Evolutionary conservation across 176 grass and related monocot genomes (phyloP).

Genomic region (Carex cristatella): DNA sequence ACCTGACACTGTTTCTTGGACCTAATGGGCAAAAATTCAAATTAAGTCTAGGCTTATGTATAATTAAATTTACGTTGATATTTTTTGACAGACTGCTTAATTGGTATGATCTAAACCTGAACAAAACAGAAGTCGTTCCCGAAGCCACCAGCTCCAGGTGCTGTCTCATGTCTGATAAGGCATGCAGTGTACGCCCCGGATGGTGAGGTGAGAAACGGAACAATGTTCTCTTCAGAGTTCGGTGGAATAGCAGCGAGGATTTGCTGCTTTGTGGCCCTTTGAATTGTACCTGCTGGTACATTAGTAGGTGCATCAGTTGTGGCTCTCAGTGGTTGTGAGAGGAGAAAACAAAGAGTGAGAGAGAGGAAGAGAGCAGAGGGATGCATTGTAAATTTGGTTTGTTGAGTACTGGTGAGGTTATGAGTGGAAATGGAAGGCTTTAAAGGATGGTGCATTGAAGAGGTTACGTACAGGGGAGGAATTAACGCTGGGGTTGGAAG

Average conservation of each 20-base stretch:
- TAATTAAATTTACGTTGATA: neutral
- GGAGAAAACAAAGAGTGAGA: constrained; percentile 9
- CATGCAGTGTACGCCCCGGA: constrained; percentile 59
- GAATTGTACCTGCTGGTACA: constrained; percentile 34
- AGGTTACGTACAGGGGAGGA: constrained; percentile 2
- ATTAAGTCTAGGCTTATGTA: neutral
- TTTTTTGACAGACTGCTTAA: neutral
- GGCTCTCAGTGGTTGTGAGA: neutral
- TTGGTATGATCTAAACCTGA: constrained; percentile 26
- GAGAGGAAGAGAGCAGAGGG: constrained; percentile 24
- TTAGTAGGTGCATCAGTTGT: neutral
- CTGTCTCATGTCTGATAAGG: constrained; percentile 50
- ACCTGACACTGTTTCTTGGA: constrained; percentile 13
- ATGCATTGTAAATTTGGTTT: constrained; percentile 13
- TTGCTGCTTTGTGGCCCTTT: constrained; percentile 69
- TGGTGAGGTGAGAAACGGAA: constrained; percentile 61
- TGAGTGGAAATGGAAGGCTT: neutral
- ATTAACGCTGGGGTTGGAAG: neutral
- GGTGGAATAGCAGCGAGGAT: constrained; percentile 63
- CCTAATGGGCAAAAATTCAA: neutral
- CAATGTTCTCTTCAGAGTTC: constrained; percentile 14
- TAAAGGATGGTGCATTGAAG: neutral
- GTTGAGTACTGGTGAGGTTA: neutral
- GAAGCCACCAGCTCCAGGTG: constrained; percentile 49
- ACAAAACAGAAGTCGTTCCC: constrained; percentile 91